Evolutionary conservation across 2,329 filamentous ascomycete species (phyloP), one percentile per base, ranked within the genome.

Genomic region (Dothistroma pini): DNA sequence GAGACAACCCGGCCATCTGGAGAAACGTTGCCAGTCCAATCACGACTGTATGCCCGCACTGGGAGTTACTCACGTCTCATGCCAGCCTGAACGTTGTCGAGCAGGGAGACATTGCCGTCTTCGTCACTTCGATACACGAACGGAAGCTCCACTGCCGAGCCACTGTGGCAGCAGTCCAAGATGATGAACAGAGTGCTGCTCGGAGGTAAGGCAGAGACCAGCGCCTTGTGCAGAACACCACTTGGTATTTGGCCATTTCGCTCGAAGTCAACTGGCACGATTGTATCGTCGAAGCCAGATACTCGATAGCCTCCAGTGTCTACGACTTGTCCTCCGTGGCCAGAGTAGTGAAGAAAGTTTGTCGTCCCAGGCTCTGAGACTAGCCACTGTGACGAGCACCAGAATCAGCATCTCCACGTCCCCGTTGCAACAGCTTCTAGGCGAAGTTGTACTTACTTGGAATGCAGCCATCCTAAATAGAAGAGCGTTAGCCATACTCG

Each of bases 161-260:
- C 84, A 1, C 81, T 84, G 70, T 86, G 84, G 67, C 84, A 87
- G 72, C 84, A 86, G 69, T 87, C 84, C 66, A 87, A 81, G 31
- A 86, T 73, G 64, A 84, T 78, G 68, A 83, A 84, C 14, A 85
- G 75, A 1, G 80, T 80, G 63, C 79, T 81, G 12, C 74, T 76
- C 0, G 81, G 77, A 22, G 81, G 78, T 71, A 86, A 75, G 1
- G 75, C 73, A 0, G 80, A 80, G 19, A 86, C 80, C 10, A 85
- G 78, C 54, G 78, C 76, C 51, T 78, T 74, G 67, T 86, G 83
- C 16, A 85, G 72, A 60, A 77, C 75, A 14, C 79, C 79, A 67
- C 79, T 83, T 34, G 77, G 77, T 34, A 86, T 80, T 68, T 86
- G 83, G 0, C 84, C 84, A 2, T 75, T 75, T n/a, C 72, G 58